Conservation (phyloP, 1,139 yeast genomes). For the Candida pseudoviswanathii region DNA sequence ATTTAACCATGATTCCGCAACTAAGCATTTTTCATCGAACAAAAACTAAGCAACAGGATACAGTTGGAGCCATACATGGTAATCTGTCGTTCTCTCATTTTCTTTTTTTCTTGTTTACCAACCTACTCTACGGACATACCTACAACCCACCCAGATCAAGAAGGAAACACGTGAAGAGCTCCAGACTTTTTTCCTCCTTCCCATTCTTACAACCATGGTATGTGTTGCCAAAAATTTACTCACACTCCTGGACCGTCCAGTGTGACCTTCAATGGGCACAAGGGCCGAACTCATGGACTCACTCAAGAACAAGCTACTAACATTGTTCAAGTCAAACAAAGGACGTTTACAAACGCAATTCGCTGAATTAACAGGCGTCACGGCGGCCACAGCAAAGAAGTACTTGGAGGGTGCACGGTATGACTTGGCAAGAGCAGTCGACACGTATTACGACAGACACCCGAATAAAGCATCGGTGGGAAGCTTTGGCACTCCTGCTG, state of each 20-base stretch:
- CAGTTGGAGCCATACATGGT: no score
- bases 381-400: conserved; percentile 26
- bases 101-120: no score
- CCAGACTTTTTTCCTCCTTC: neutral
- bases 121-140: no score
- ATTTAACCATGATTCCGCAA: no score
- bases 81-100: no score
- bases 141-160: neutral
- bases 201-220: conserved; percentile 3
- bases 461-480: conserved; percentile 12
- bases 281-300: neutral
- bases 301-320: conserved; percentile 5
- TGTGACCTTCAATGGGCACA: no score
- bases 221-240: conserved; percentile 1
- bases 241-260: neutral
- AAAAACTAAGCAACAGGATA: neutral
- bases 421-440: conserved; percentile 33
- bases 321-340: conserved; percentile 13
- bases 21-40: neutral
- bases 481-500: neutral
- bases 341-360: conserved; percentile 26
- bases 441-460: conserved; percentile 24
- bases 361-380: conserved; percentile 32
- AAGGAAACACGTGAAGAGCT: neutral
- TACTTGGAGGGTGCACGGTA: conserved; percentile 30